Conservation (phyloP, 2,329 filamentous ascomycete species). For the Fusarium ramigenum region DNA sequence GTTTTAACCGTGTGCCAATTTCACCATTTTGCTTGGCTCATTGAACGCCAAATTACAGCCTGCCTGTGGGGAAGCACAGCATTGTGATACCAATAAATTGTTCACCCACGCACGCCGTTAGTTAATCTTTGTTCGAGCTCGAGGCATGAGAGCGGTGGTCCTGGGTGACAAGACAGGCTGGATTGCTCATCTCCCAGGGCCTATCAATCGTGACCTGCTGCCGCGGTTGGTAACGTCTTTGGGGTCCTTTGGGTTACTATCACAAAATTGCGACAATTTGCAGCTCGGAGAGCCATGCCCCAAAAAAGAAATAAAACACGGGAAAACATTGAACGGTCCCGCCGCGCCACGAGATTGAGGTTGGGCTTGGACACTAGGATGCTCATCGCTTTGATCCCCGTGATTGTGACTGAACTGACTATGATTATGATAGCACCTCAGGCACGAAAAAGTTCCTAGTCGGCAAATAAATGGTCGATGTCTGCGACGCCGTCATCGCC, state of each 20-base stretch:
- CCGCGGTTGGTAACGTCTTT: slow-evolving; percentile 10
- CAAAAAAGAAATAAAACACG: slow-evolving; percentile 25
- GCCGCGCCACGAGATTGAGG: slow-evolving; percentile 28
- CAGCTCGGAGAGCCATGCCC: slow-evolving; percentile 20
- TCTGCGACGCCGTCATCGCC: slow-evolving; percentile 24
- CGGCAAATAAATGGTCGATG: slow-evolving; percentile 24
- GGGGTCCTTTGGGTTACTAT: not conserved
- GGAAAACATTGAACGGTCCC: slow-evolving; percentile 18
- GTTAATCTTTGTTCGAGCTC: slow-evolving; percentile 3
- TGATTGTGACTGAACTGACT: not conserved
- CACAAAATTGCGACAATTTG: slow-evolving; percentile 37
- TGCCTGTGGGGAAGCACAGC: slow-evolving; percentile 4
- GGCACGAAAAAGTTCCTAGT: slow-evolving; percentile 6
- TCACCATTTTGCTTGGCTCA: slow-evolving; percentile 24
- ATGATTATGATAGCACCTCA: slow-evolving; percentile 3
- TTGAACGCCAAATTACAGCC: not conserved
- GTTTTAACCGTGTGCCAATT: not conserved
- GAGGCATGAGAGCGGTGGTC: slow-evolving; percentile 20
- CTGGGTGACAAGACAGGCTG: slow-evolving; percentile 25
- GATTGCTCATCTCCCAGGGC: slow-evolving; percentile 30
- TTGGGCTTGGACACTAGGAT: slow-evolving; percentile 22
- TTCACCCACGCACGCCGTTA: slow-evolving; percentile 14
- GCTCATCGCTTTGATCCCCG: slow-evolving; percentile 17
- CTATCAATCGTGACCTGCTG: slow-evolving; percentile 19
- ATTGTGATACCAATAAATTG: slow-evolving; percentile 14